Conservation (phyloP, 2,329 filamentous ascomycete genomes). For the Aspergillus carbonarius region DNA sequence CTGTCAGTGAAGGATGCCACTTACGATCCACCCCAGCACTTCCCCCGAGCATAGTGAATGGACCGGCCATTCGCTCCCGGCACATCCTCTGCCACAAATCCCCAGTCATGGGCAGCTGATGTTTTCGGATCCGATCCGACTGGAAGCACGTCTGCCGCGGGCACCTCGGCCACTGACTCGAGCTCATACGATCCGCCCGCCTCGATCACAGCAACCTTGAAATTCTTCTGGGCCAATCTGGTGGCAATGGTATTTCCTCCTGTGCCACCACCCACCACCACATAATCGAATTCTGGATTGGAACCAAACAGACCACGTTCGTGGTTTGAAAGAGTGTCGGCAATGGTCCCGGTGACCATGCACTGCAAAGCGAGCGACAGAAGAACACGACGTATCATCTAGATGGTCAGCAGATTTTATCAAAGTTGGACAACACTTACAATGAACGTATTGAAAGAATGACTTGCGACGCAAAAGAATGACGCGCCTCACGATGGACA, state of each 20-base stretch:
- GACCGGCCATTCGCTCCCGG: constrained; percentile 24
- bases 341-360: background rate
- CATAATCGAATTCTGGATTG: constrained; percentile 19
- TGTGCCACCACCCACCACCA: constrained; percentile 31
- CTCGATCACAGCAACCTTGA: constrained; percentile 30
- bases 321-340: background rate
- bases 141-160: constrained; percentile 19
- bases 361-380: constrained; percentile 2
- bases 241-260: constrained; percentile 28
- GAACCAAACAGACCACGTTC: background rate
- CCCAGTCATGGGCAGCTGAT: constrained; percentile 23
- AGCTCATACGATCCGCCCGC: constrained; percentile 31
- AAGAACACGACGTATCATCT: background rate
- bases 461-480: background rate
- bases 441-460: background rate
- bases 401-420: background rate
- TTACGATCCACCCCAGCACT: constrained; percentile 17
- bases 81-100: constrained; percentile 22
- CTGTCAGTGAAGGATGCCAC: background rate
- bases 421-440: background rate
- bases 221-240: constrained; percentile 24
- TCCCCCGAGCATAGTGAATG: constrained; percentile 17
- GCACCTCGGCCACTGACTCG: constrained; percentile 22
- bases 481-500: background rate
- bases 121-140: constrained; percentile 24